Evolutionary conservation across 2,329 filamentous ascomycete species (phyloP).

Genomic region (Arthrobotrys megalospora): DNA sequence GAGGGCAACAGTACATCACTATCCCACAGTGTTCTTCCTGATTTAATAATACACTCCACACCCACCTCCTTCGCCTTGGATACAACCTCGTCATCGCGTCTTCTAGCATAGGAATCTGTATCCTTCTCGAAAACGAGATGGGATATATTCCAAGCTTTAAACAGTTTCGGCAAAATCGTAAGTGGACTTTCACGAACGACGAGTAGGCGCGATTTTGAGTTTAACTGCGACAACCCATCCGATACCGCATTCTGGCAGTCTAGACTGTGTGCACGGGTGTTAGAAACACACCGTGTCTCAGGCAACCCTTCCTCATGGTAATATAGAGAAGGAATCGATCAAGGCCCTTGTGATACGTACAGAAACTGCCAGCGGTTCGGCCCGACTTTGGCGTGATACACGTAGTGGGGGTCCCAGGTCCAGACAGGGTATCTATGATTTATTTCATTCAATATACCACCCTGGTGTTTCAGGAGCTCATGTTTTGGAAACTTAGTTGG

Average conservation of each 20-base stretch:
- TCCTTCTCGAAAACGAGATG: constrained; percentile 86
- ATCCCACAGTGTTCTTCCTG: constrained; percentile 81
- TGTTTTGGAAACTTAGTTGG: background rate
- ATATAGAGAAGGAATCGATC: constrained; percentile 5
- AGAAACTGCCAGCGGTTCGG: constrained; percentile 83
- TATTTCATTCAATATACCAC: background rate
- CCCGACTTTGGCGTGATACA: constrained; percentile 79
- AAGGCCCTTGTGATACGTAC: constrained; percentile 65
- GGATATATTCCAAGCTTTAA: constrained; percentile 80
- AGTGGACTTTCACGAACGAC: constrained; percentile 81
- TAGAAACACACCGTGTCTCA: constrained; percentile 17
- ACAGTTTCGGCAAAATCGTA: constrained; percentile 79
- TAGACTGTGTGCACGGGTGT: constrained; percentile 69
- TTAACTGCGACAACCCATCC: constrained; percentile 77
- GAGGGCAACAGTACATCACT: constrained; percentile 72
- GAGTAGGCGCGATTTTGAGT: constrained; percentile 79
- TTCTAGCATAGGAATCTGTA: constrained; percentile 79
- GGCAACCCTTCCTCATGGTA: background rate
- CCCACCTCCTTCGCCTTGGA: constrained; percentile 76
- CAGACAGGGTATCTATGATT: constrained; percentile 72
- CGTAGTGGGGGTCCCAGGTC: constrained; percentile 86
- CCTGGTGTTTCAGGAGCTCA: background rate
- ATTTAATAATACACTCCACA: constrained; percentile 76
- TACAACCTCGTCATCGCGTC: constrained; percentile 75
- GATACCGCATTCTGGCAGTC: constrained; percentile 82